These are phyloP conservation scores for Nicotiana knightiana DNA, from an alignment of 257 asterid genomes.

Conservation along the genomic window DNA sequence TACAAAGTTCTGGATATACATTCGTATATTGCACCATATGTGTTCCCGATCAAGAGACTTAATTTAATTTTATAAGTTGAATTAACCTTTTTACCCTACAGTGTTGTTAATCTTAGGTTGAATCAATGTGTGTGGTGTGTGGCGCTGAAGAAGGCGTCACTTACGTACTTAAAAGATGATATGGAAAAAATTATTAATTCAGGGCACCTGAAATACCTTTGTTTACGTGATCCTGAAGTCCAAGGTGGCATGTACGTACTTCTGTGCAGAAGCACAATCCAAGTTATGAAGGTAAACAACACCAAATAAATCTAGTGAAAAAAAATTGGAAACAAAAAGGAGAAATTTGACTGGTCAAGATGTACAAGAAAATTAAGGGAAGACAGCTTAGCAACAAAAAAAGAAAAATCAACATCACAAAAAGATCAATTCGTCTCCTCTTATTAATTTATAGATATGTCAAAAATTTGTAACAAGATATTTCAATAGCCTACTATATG, in stretches of 20 bases:
- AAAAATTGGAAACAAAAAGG: neutral
- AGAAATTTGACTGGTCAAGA: neutral
- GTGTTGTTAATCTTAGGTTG: neutral
- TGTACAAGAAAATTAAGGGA: neutral
- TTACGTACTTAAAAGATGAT: neutral
- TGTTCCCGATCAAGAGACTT: neutral
- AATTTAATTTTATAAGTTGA: neutral
- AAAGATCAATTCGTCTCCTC: neutral
- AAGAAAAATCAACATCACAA: neutral
- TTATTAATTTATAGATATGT: neutral
- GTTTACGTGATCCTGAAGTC: slow-evolving; percentile 49
- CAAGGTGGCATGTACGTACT: slow-evolving; percentile 71
- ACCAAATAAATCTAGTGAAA: neutral
- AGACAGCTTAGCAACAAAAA: neutral
- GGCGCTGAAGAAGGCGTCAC: neutral
- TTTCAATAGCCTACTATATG: neutral
- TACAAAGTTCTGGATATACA: neutral
- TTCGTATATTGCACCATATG: neutral
- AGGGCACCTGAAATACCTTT: slow-evolving; percentile 37
- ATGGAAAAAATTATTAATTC: neutral
- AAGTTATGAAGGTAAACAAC: slow-evolving; percentile 21
- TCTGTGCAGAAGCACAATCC: slow-evolving; percentile 41
- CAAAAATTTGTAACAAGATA: neutral
- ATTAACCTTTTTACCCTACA: neutral
- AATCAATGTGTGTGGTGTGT: neutral